Base-by-base conservation (phyloP, 2,329 filamentous ascomycete species). In the Cadophora malorum region DNA sequence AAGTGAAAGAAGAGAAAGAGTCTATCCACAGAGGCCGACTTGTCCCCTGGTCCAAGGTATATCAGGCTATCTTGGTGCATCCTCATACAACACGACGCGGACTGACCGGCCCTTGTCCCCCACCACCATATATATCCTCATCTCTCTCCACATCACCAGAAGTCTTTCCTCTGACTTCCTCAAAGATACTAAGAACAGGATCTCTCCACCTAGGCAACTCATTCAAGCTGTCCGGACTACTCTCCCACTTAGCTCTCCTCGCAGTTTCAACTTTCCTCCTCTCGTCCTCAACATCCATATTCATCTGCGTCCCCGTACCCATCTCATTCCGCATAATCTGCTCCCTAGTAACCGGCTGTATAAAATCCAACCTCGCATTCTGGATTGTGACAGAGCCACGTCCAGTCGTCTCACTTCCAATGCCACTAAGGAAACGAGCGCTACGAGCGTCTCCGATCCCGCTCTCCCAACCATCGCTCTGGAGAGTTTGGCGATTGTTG, bases 151-250 rank as follows among this genome's bases (percentile, higher is more conserved):
- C n/a, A 49, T 49, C 45, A 21, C 45, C 45, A 6, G n/a, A 21
- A 45, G 33, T 28, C 4, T 45, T 59, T 10, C 21, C 56, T 14
- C 35, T 59, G 12, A 59, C 35, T 21, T 59, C 56, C 35, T 59
- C 56, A 28, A 59, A 59, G 12, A 59, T 59, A 45, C 56, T 59
- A 12, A 59, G 21, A 8, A 59, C 33, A 0, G 56, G 56, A 59
- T 59, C 56, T 19, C 35, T 59, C 56, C 56, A 59, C 21, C 56
- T 23, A 4, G 56, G 56, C n/a, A 59, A n/a, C n/a, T 59, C 21
- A 25, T 59, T 59, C 35, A 59, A 16, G 25, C 56, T 59, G 45
- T 59, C 56, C 21, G 56, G 56, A 41, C 56, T 59, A 28, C 56
- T 59, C 56, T 59, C 56, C 56, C 56, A 59, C 8, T 59, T 59